Percentiles rank a stretch among this genome's conserved stretches.
Evolutionary conservation across 2,329 filamentous ascomycete genomes (phyloP).

Genomic region (Sclerotinia borealis): DNA sequence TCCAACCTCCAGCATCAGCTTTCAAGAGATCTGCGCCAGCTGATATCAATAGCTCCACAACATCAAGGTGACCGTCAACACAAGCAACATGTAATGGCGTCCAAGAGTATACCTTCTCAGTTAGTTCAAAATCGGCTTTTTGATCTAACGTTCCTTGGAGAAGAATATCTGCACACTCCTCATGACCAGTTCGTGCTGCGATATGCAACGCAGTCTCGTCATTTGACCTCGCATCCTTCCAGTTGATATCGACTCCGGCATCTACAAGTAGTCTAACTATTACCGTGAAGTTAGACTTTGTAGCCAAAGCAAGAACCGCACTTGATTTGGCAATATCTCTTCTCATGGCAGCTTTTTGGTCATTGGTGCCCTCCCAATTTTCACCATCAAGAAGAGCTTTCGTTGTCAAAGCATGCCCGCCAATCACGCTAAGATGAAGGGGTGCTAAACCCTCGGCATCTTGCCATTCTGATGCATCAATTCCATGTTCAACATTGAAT

Average conservation of each 20-base stretch:
- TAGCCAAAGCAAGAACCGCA: conserved; percentile 79
- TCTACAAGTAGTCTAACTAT: conserved; percentile 87
- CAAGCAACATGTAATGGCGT: conserved; percentile 91
- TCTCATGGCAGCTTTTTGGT: conserved; percentile 57
- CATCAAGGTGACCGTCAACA: conserved; percentile 74
- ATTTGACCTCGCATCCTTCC: conserved; percentile 65
- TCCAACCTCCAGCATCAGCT: conserved; percentile 86
- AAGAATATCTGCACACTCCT: conserved; percentile 71
- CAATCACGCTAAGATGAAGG: conserved; percentile 85
- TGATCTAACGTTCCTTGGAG: conserved; percentile 64
- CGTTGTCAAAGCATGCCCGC: conserved; percentile 82
- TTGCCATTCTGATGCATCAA: conserved; percentile 85
- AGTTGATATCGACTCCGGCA: conserved; percentile 88
- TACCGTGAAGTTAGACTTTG: conserved; percentile 75
- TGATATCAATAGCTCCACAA: conserved; percentile 71
- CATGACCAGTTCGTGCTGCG: conserved; percentile 81
- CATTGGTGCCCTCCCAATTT: conserved; percentile 59
- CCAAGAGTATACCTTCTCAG: conserved; percentile 84
- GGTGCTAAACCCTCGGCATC: conserved; percentile 88
- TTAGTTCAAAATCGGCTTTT: conserved; percentile 68
- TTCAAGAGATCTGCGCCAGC: conserved; percentile 71
- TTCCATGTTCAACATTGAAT: conserved; percentile 77
- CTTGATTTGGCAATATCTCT: conserved; percentile 75
- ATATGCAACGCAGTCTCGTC: conserved; percentile 91
- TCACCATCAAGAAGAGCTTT: conserved; percentile 74